Percentiles rank a stretch among this genome's conserved stretches.
These are phyloP conservation scores for Monosporascus sp. DNA, from an alignment of 2,329 filamentous ascomycete genomes.

Conservation along the genomic window DNA sequence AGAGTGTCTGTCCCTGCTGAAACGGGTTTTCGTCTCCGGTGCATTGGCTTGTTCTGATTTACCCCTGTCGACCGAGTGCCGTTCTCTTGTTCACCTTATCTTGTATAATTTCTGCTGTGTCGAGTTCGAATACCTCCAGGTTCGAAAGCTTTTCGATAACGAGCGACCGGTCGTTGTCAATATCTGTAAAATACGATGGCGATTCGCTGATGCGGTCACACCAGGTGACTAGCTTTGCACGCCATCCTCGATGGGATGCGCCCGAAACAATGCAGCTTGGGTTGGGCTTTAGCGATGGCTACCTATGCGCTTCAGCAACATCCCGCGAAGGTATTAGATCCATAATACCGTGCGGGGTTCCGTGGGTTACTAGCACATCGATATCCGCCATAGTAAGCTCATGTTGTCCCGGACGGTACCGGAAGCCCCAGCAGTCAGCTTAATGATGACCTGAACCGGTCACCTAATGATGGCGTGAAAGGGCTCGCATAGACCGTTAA, in stretches of 20 bases:
- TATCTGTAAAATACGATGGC: slow-evolving; percentile 35
- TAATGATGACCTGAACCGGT: too few relatives aligned
- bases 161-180: slow-evolving; percentile 36
- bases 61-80: slow-evolving; percentile 23
- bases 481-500: too few relatives aligned
- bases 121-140: slow-evolving; percentile 14
- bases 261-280: slow-evolving; percentile 50
- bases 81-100: slow-evolving; percentile 12
- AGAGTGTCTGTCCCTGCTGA: too few relatives aligned
- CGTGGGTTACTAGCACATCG: too few relatives aligned
- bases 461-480: too few relatives aligned
- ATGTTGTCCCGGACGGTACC: too few relatives aligned
- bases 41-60: slow-evolving; percentile 35
- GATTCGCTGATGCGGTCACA: slow-evolving; percentile 17
- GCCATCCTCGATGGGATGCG: slow-evolving; percentile 58
- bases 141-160: slow-evolving; percentile 30
- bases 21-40: slow-evolving; percentile 18
- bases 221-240: slow-evolving; percentile 50
- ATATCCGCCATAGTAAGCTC: too few relatives aligned
- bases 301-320: slow-evolving; percentile 31
- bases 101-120: slow-evolving; percentile 7
- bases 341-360: slow-evolving; percentile 35
- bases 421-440: too few relatives aligned
- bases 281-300: slow-evolving; percentile 40
- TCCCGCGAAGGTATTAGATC: slow-evolving; percentile 25